phyloP scores from a whole-genome alignment of 148 eudicot species.

The Amaranthus palmeri region DNA sequence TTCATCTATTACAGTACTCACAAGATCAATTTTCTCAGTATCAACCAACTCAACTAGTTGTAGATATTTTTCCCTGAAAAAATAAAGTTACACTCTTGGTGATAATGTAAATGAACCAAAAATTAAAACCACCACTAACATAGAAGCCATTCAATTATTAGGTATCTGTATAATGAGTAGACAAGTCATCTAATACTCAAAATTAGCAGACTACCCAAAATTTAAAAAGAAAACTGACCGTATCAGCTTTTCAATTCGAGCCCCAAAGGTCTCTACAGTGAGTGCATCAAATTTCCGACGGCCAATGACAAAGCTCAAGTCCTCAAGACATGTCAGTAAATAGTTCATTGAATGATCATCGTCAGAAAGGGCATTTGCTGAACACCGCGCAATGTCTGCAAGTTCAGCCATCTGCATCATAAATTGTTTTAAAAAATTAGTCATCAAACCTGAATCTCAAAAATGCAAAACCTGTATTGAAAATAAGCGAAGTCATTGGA shows the following conservation, averaged over 20 bases:
- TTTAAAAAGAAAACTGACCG: conserved; percentile 44
- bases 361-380: conserved; percentile 73
- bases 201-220: conserved; percentile 4
- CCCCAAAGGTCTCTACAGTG: conserved; percentile 94
- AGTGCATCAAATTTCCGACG: conserved; percentile 85
- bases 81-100: neutral
- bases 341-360: conserved; percentile 71
- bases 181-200: neutral
- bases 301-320: conserved; percentile 67
- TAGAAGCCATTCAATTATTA: conserved; percentile 6
- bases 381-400: conserved; percentile 92
- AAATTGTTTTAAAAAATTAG: conserved; percentile 15
- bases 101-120: neutral
- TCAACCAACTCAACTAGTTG: conserved; percentile 91
- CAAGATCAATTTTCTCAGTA: conserved; percentile 83
- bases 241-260: conserved; percentile 93
- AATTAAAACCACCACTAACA: neutral
- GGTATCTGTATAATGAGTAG: neutral
- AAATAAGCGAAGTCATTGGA: neutral
- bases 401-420: conserved; percentile 84
- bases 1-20: conserved; percentile 93
- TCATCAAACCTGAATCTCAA: too few relatives aligned
- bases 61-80: conserved; percentile 85
- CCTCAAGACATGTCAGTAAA: conserved; percentile 87
- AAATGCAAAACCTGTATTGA: neutral